A percentile compares a stretch with the other conserved stretches of the same genome.
Conservation (phyloP, 371 early-diverging fungal species). For the Gilbertella persicaria region DNA sequence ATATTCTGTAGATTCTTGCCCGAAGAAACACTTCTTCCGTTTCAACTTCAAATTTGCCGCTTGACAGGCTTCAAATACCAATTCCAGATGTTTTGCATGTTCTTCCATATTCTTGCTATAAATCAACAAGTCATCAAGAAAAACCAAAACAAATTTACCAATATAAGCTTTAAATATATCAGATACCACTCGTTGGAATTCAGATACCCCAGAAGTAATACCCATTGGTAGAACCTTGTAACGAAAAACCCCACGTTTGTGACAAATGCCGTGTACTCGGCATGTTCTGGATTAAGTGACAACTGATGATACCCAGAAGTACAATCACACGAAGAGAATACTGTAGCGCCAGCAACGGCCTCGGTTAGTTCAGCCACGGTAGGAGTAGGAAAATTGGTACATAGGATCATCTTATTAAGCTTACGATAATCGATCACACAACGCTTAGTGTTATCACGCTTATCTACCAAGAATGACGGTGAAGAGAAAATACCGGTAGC, state of each 20-base stretch:
- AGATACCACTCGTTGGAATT: conserved; percentile 28
- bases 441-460: conserved; percentile 44
- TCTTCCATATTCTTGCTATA: conserved; percentile 34
- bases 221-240: conserved; percentile 53
- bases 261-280: conserved; percentile 42
- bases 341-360: conserved; percentile 17
- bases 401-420: conserved; percentile 38
- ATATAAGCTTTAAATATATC: conserved; percentile 1
- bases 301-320: conserved; percentile 49
- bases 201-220: conserved; percentile 38
- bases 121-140: conserved; percentile 54
- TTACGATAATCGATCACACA: conserved; percentile 49
- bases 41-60: conserved; percentile 35
- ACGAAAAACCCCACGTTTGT: conserved; percentile 25
- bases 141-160: conserved; percentile 30
- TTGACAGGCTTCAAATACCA: conserved; percentile 33
- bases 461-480: conserved; percentile 51
- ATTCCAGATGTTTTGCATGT: conserved; percentile 35
- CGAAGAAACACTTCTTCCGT: conserved; percentile 11
- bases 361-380: conserved; percentile 32
- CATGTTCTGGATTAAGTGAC: conserved; percentile 15
- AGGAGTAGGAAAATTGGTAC: conserved; percentile 34
- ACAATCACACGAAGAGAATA: conserved; percentile 43
- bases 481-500: conserved; percentile 24
- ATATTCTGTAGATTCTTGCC: not conserved